phyloP scores from a whole-genome alignment of 352 stramenopile genomes.

The Globisporangium solare region DNA sequence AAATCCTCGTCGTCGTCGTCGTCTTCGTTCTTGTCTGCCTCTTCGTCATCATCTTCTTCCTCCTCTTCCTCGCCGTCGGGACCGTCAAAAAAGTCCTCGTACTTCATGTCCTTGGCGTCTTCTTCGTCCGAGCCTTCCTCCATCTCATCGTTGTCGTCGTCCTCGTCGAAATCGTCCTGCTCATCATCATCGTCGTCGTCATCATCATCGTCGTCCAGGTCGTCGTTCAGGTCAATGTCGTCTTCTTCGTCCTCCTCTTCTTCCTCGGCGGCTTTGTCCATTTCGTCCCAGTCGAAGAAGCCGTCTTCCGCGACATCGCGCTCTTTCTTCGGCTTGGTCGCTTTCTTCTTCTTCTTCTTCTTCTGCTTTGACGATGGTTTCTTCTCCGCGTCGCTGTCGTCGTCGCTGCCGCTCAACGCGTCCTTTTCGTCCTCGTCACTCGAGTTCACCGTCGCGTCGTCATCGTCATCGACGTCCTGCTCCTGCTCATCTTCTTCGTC shows the following conservation, averaged over 20 bases:
- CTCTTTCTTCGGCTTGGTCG: constrained; percentile 49
- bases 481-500: constrained; percentile 14
- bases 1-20: constrained; percentile 57
- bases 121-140: constrained; percentile 51
- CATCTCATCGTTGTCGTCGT: constrained; percentile 44
- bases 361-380: constrained; percentile 20
- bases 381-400: constrained; percentile 29
- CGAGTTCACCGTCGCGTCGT: constrained; percentile 8
- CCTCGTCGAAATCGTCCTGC: constrained; percentile 33
- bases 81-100: constrained; percentile 61
- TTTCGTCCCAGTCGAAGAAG: constrained; percentile 87
- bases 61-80: constrained; percentile 35
- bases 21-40: constrained; percentile 36
- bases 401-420: constrained; percentile 1
- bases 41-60: constrained; percentile 35
- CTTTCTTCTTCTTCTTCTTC: constrained; percentile 15
- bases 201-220: constrained; percentile 21
- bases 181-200: constrained; percentile 36
- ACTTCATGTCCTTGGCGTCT: constrained; percentile 49
- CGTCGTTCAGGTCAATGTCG: constrained; percentile 21
- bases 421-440: constrained; percentile 16
- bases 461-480: constrained; percentile 12
- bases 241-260: constrained; percentile 46
- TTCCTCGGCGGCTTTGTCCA: constrained; percentile 79
- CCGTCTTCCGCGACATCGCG: constrained; percentile 71